phyloP scores from a whole-genome alignment of 352 stramenopile genomes.

The Pythium volutum region DNA sequence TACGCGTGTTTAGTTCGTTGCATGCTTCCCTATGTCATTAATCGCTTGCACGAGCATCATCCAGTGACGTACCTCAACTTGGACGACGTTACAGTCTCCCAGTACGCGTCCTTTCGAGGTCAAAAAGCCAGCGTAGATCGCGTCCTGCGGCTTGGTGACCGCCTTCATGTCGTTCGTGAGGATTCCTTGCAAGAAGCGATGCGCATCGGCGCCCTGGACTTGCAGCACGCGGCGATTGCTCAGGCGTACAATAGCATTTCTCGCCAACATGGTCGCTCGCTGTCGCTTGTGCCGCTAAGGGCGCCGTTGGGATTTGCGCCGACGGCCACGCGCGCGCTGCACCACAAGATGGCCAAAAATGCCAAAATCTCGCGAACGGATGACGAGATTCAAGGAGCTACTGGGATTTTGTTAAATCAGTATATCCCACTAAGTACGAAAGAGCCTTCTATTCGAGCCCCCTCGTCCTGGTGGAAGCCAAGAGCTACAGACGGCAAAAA shows the following conservation, averaged over 20 bases:
- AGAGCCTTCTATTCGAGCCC: constrained; percentile 4
- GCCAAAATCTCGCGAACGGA: constrained; percentile 2
- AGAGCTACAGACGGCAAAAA: constrained; percentile 6
- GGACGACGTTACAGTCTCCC: constrained; percentile 74
- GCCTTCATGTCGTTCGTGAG: constrained; percentile 84
- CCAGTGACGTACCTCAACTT: constrained; percentile 35
- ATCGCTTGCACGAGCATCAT: neutral
- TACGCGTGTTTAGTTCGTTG: neutral
- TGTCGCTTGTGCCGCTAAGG: neutral
- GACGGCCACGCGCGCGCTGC: neutral
- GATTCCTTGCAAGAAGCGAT: constrained; percentile 77
- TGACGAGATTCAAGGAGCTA: neutral
- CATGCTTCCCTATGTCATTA: neutral
- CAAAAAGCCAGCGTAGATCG: constrained; percentile 77
- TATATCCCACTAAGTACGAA: constrained; percentile 3
- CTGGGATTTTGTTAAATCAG: constrained; percentile 14
- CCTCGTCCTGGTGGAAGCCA: constrained; percentile 8
- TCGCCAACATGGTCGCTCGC: constrained; percentile 29
- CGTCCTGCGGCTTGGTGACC: constrained; percentile 44
- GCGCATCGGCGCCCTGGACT: constrained; percentile 63
- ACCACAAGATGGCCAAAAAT: neutral
- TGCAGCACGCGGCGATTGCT: constrained; percentile 58
- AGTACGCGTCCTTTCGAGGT: constrained; percentile 76
- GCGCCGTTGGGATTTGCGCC: too few relatives aligned
- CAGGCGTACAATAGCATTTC: constrained; percentile 46